Evolutionary conservation across 345 rosid species (phyloP).

Genomic region (Brassica napus): Da-Ae NC_063441.1:10741001-10741500

Average conservation of each 20-base stretch:
- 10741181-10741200: conserved; percentile 33
- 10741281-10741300: conserved; percentile 44
- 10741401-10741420: not conserved
- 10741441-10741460: not conserved
- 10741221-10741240: conserved; percentile 11
- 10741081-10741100: conserved; percentile 38
- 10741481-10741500: not conserved
- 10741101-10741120: conserved; percentile 51
- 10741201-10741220: conserved; percentile 15
- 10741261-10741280: conserved; percentile 39
- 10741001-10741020: not conserved
- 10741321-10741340: not conserved
- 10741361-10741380: not conserved
- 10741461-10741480: not conserved
- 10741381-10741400: not conserved
- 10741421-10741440: not conserved
- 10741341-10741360: not conserved
- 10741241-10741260: conserved; percentile 23
- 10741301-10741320: conserved; percentile 49
- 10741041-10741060: not conserved
- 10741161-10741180: conserved; percentile 38
- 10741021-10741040: not conserved
- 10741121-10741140: conserved; percentile 42
- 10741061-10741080: conserved; percentile 46
- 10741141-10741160: conserved; percentile 48